These are phyloP conservation scores for Pythium brassicae DNA, from an alignment of 352 stramenopile species.

Conservation along the genomic window DNA sequence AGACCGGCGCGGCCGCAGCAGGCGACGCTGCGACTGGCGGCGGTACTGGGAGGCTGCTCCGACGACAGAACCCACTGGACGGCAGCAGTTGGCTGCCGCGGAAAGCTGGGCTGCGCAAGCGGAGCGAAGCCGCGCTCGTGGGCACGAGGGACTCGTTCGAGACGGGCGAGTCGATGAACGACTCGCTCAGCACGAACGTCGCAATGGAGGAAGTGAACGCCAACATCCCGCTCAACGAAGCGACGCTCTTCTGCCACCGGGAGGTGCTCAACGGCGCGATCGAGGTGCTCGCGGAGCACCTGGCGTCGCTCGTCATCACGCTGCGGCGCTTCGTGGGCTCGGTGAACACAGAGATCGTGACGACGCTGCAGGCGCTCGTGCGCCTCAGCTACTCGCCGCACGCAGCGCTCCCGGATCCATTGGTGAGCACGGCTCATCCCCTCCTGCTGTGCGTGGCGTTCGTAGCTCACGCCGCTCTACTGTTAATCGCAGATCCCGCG, in stretches of 20 bases:
- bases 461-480: background rate
- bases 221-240: constrained; percentile 39
- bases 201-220: constrained; percentile 61
- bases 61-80: constrained; percentile 4
- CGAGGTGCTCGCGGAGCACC: constrained; percentile 43
- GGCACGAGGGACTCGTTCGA: constrained; percentile 38
- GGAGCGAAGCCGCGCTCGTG: constrained; percentile 1
- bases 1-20: constrained; percentile 17
- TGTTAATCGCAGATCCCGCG: constrained; percentile 26
- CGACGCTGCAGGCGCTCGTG: constrained; percentile 46
- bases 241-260: constrained; percentile 26
- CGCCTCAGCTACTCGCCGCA: constrained; percentile 41
- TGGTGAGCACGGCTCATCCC: constrained; percentile 15
- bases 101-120: constrained; percentile 13
- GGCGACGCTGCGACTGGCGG: constrained; percentile 9
- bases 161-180: constrained; percentile 45
- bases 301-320: constrained; percentile 29
- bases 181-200: constrained; percentile 28
- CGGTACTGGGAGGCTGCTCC: constrained; percentile 3
- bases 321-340: constrained; percentile 30
- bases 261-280: constrained; percentile 40
- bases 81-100: constrained; percentile 34
- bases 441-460: background rate
- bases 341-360: constrained; percentile 32
- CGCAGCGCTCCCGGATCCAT: constrained; percentile 31